Evolutionary conservation across 495 filamentous ascomycete genomes (phyloP), one percentile per base, ranked within the genome.

Genomic region (Aspergillus conjunctus): DNA sequence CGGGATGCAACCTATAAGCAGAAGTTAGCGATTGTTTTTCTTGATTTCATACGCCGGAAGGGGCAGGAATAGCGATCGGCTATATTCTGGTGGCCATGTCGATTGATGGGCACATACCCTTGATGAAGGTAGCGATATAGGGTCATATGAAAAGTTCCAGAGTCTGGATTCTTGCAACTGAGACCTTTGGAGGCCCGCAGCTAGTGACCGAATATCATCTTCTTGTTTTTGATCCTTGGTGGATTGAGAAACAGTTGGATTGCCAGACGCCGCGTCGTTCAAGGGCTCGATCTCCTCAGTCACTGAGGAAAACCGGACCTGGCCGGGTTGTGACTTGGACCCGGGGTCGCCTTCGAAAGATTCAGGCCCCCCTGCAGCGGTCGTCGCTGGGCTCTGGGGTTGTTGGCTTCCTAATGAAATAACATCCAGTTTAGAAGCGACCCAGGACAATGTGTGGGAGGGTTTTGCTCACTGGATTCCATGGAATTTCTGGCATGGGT

Each of bases 101-200:
- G 32, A 44, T 3, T 20, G 51, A 15, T 52, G 17, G 17, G 59
- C 61, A 83, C 90, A 69, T 85, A 93, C 92, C 76, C 91, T 85
- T 32, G 91, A 95, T 26, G 85, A 78, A n/a, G 92, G 92, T 34
- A 97, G 76, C 39, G 92, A 96, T 44, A 95, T 83, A 22, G 92
- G 87, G 64, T 96, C 92, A 71, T 92, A 96, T 6, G 85, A 85
- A 71, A 91, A 96, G 66, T 91, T 89, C 61, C 87, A 88, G 74
- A 93, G 84, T n/a, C 92, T 86, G 30, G 84, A 82, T 66, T 90
- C 86, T 72, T 96, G 92, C 59, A 94, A 79, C 67, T 87, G 84
- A 18, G 89, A 83, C 59, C 85, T 84, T 62, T 90, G 87, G 50
- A 96, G 72, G 48, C 81, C 85, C 58, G 85, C 80, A n/a, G 90